Percentiles rank a stretch among this genome's conserved stretches.
These are phyloP conservation scores for Neonectria neomacrospora DNA, from an alignment of 2,329 filamentous ascomycete genomes.

Conservation along the genomic window DNA sequence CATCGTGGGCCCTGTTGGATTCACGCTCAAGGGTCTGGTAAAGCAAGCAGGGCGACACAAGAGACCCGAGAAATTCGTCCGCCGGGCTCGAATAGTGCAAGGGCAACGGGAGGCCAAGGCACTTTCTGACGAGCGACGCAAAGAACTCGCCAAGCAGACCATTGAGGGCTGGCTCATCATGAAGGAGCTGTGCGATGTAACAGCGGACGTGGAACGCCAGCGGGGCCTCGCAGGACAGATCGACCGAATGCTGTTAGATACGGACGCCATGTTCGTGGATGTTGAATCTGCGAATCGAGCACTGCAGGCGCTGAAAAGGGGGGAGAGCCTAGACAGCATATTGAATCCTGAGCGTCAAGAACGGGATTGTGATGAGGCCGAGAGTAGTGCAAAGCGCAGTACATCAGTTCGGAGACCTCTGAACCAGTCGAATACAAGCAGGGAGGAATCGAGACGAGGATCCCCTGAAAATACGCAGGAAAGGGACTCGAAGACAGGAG, in stretches of 20 bases:
- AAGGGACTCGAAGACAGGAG: background rate
- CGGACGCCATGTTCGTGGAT: slow-evolving; percentile 57
- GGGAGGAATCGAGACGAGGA: slow-evolving; percentile 24
- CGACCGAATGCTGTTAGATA: slow-evolving; percentile 45
- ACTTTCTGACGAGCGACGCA: slow-evolving; percentile 50
- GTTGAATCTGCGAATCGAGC: slow-evolving; percentile 58
- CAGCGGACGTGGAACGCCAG: slow-evolving; percentile 47
- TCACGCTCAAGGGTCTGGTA: slow-evolving; percentile 71
- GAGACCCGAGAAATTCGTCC: slow-evolving; percentile 64
- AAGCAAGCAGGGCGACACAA: slow-evolving; percentile 67
- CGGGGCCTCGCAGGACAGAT: slow-evolving; percentile 53
- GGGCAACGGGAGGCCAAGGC: slow-evolving; percentile 59
- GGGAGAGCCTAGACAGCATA: slow-evolving; percentile 50
- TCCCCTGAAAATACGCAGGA: slow-evolving; percentile 21
- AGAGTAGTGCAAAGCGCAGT: slow-evolving; percentile 30
- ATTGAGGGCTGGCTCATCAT: slow-evolving; percentile 49
- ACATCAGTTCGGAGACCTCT: slow-evolving; percentile 35
- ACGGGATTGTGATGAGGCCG: slow-evolving; percentile 22
- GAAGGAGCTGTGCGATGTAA: slow-evolving; percentile 46
- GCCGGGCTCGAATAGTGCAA: slow-evolving; percentile 68
- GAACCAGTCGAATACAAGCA: slow-evolving; percentile 30
- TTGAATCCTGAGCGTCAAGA: slow-evolving; percentile 30
- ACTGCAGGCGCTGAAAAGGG: slow-evolving; percentile 58
- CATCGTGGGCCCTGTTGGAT: slow-evolving; percentile 69
- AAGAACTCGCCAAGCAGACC: slow-evolving; percentile 40